phyloP scores from a whole-genome alignment of 768 basidiomycete genomes.

The Antrodiella citrinella region DNA sequence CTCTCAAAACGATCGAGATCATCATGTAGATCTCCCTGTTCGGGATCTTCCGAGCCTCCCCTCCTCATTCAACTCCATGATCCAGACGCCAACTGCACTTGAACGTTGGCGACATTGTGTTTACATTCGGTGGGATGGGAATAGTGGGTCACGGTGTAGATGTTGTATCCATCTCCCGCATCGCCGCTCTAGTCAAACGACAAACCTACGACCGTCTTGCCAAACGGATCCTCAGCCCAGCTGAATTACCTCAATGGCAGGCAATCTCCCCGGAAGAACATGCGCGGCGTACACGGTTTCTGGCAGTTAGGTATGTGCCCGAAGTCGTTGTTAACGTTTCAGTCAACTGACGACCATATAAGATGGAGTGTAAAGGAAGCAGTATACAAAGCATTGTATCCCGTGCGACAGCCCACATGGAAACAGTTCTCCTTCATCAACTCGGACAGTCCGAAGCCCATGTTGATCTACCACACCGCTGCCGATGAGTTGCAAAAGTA shows the following conservation, averaged over 20 bases:
- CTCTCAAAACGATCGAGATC: too few species aligned
- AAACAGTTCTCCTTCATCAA: conserved; percentile 51
- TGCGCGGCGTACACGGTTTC: conserved; percentile 33
- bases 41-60: too few species aligned
- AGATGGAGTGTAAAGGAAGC: conserved; percentile 87
- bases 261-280: conserved; percentile 20
- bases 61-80: too few species aligned
- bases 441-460: conserved; percentile 38
- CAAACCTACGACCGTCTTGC: conserved; percentile 41
- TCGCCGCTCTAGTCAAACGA: conserved; percentile 45
- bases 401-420: conserved; percentile 55
- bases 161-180: conserved; percentile 60
- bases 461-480: conserved; percentile 24
- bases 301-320: conserved; percentile 64
- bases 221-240: conserved; percentile 50
- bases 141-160: conserved; percentile 72
- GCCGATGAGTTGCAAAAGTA: conserved; percentile 20
- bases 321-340: conserved; percentile 1
- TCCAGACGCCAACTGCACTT: too few species aligned
- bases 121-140: too few species aligned
- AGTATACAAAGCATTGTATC: conserved; percentile 79
- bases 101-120: too few species aligned
- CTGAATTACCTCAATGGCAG: conserved; percentile 35
- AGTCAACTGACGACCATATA: conserved; percentile 2
- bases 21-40: too few species aligned